Evolutionary conservation across 78 protist genomes (phyloP).

Genomic region (Pigoraptor vietnamica): DNA sequence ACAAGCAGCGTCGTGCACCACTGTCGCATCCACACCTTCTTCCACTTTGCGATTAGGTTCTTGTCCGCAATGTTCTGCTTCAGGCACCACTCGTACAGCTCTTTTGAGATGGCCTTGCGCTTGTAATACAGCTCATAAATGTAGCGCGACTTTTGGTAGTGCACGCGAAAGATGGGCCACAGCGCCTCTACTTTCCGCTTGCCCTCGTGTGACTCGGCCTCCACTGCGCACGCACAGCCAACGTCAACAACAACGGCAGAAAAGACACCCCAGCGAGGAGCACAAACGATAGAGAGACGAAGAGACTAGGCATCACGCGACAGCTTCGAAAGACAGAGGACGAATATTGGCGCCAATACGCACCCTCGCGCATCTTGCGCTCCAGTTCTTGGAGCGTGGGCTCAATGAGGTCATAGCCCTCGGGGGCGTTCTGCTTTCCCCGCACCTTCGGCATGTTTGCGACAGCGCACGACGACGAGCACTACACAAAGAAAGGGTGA

Average conservation of each 20-base stretch:
- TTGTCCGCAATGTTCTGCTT: constrained; percentile 69
- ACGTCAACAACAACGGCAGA: not conserved
- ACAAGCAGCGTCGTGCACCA: not conserved
- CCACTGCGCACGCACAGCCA: constrained; percentile 27
- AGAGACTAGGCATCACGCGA: no score
- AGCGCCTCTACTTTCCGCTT: constrained; percentile 62
- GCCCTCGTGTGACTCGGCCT: constrained; percentile 75
- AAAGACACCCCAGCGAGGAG: not conserved
- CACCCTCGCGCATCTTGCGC: constrained; percentile 76
- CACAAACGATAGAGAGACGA: not conserved
- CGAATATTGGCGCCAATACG: not conserved
- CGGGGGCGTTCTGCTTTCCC: constrained; percentile 9
- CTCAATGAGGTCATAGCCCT: constrained; percentile 66
- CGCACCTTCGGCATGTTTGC: constrained; percentile 22
- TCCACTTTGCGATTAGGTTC: constrained; percentile 93
- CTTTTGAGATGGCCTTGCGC: constrained; percentile 55
- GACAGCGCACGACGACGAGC: no score
- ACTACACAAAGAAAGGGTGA: no score
- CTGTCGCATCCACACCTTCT: constrained; percentile 64
- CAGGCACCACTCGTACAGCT: constrained; percentile 81
- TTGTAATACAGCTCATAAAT: constrained; percentile 69
- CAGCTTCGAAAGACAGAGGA: no score
- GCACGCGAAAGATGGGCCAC: constrained; percentile 76
- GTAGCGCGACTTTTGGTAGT: constrained; percentile 74
- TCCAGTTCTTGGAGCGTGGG: constrained; percentile 62